Base-by-base conservation (phyloP, 768 basidiomycete species). In the Gelatoporia subvermispora region DNA sequence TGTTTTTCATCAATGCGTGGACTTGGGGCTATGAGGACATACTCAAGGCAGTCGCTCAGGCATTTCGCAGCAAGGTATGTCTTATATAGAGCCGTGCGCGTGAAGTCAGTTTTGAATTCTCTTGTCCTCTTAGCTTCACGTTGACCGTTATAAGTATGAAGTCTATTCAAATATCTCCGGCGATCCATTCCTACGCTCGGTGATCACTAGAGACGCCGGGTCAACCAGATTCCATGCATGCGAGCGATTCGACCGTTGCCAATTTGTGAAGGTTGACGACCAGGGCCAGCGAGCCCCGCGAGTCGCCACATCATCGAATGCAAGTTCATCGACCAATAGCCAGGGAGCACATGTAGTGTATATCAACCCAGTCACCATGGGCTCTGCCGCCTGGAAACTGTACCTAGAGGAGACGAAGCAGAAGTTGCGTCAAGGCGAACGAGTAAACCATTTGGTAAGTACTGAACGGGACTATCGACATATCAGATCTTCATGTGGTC, bases 1-100 rank as follows among this genome's bases (percentile, higher is more conserved):
- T 80, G 47, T 96, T 98, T 68, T 97, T 88, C 68, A 73, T 99
- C 49, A 95, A 96, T 60, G 63, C 79, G 0, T 99, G 95, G 95
- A 95, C 94, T 0, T 94, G 88, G 85, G 95, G 95, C 1, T 97
- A 96, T 62, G 95, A 99, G 65, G 90, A 93, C 48, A 69, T 94
- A 13, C 70, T 96, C 23, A 89, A 91, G 58, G 88, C 75, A 0
- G 69, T 97, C 8, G 77, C 86, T 2, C 67, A 72, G 2, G 70
- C 73, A 0, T 97, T 95, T 58, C 72, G 78, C 28, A 69, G 74
- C 45, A 73, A 78, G 68, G 88, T 86, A 54, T 20, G 63, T 23
- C 1, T 35, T 5, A 43, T 8, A 28, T 4, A 8, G 8, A 23
- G 9, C 11, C 2, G 1, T 36, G 23, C 28, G 28, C 13, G 5